A percentile compares a stretch with the other conserved stretches of the same genome.
These are phyloP conservation scores for Letharia lupina DNA, from an alignment of 495 filamentous ascomycete species.

Conservation along the genomic window DNA sequence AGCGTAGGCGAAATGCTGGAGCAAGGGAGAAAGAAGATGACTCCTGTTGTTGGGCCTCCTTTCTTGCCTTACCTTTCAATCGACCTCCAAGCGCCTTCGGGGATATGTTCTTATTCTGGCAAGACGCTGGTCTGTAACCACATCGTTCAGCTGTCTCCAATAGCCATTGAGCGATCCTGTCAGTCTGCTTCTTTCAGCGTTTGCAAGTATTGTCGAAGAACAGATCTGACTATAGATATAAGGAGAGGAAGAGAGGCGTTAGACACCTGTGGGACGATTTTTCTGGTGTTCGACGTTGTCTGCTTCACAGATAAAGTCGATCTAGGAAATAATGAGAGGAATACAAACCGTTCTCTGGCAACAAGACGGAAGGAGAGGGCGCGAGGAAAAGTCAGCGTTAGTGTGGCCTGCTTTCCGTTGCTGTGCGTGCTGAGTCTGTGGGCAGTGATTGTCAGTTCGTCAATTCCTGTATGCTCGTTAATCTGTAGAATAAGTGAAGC, in stretches of 20 bases:
- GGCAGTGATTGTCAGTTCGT: background rate
- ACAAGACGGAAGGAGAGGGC: background rate
- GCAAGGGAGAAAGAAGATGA: background rate
- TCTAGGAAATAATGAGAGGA: background rate
- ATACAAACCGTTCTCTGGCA: background rate
- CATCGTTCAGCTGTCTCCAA: background rate
- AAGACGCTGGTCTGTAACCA: background rate
- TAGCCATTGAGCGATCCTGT: constrained; percentile 7
- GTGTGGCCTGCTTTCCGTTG: background rate
- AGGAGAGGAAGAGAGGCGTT: background rate
- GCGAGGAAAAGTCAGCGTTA: background rate
- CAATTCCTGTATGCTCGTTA: background rate
- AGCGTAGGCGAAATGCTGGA: constrained; percentile 1
- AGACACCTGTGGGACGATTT: background rate
- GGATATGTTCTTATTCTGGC: background rate
- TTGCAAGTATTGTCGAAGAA: constrained; percentile 6
- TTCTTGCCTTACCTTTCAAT: constrained; percentile 5
- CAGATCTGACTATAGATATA: background rate
- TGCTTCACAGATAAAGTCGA: background rate
- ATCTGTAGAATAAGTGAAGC: background rate
- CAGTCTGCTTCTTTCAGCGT: constrained; percentile 8
- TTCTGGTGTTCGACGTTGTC: background rate
- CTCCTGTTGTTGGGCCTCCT: background rate
- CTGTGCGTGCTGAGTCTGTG: background rate
- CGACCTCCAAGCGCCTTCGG: background rate